phyloP scores from a whole-genome alignment of 768 basidiomycete genomes.

The Macrolepiota fuliginosa region DNA sequence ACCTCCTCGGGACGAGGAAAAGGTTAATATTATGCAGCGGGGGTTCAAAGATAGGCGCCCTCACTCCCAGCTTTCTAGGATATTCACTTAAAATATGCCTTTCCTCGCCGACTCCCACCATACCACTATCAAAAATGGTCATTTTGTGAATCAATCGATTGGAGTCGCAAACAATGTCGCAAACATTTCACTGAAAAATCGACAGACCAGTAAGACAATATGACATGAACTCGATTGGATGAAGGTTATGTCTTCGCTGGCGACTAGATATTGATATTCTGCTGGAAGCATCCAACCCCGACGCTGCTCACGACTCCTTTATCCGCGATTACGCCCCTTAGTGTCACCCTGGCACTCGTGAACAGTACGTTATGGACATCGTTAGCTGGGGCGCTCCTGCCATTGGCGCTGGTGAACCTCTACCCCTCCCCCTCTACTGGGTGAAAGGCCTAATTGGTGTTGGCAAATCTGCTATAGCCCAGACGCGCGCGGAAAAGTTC shows the following conservation, averaged over 20 bases:
- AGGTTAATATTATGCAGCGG: no score
- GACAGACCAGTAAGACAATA: no score
- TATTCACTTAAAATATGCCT: no score
- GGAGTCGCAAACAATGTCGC: no score
- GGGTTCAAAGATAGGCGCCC: no score
- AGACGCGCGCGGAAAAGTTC: neutral
- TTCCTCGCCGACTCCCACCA: no score
- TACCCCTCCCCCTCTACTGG: neutral
- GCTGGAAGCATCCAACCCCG: neutral
- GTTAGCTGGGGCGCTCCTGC: neutral
- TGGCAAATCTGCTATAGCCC: neutral
- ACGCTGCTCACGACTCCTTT: neutral
- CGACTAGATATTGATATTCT: neutral
- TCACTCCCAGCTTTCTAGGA: no score
- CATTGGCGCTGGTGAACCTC: neutral
- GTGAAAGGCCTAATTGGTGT: neutral
- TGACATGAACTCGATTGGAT: no score
- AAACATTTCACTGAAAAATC: no score
- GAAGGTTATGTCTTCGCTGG: neutral
- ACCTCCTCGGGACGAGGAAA: no score
- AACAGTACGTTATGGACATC: slow-evolving; percentile 12
- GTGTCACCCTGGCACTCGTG: neutral
- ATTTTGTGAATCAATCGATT: no score
- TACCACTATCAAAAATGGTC: no score
- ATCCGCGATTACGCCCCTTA: neutral